Evolutionary conservation across 768 basidiomycete species (phyloP).

Genomic region (Cystobasidiopsis lactophilus): DNA sequence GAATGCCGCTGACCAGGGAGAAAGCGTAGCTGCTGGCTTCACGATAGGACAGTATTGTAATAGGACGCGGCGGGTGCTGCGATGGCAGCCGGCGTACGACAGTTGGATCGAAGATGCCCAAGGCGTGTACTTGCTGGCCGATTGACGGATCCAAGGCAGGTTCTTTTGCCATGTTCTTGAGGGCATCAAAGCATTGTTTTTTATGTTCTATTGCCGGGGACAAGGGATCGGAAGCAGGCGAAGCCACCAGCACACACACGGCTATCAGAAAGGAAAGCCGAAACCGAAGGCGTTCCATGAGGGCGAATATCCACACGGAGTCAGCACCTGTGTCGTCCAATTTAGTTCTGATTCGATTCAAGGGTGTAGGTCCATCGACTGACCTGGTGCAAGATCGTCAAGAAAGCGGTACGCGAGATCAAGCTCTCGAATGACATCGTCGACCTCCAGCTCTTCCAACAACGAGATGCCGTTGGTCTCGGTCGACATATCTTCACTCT

Average conservation of each 20-base stretch:
- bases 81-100: background rate
- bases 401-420: background rate
- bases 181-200: background rate
- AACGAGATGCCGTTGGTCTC: background rate
- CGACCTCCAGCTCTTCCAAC: background rate
- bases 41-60: too few relatives aligned
- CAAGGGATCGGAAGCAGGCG: background rate
- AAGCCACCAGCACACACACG: background rate
- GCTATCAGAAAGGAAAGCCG: background rate
- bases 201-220: background rate
- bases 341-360: background rate
- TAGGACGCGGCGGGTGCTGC: background rate
- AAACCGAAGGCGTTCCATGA: background rate
- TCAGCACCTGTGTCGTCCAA: background rate
- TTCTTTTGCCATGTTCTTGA: background rate
- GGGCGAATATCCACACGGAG: background rate
- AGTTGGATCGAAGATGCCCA: background rate
- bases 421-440: background rate
- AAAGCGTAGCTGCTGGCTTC: too few relatives aligned
- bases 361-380: too few relatives aligned
- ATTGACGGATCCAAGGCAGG: background rate
- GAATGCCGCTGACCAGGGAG: too few relatives aligned
- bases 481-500: background rate
- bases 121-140: background rate
- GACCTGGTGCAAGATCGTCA: background rate